Evolutionary conservation across 2,329 filamentous ascomycete species (phyloP), one percentile per base, ranked within the genome.

Genomic region (Xylariaceae sp.): DNA sequence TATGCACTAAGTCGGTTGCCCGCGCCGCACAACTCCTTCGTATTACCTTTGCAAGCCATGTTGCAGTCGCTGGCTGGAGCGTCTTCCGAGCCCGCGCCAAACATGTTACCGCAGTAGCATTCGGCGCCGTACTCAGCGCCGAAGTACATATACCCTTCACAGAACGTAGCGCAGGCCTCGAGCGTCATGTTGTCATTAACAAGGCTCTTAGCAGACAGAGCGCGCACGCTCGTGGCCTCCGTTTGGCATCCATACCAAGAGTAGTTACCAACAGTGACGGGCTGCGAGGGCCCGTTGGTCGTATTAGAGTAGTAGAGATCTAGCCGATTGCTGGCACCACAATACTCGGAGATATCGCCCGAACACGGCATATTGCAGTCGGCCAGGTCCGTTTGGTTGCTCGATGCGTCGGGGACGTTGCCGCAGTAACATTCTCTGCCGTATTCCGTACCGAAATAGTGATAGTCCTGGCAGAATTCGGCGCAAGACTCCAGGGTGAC

Each of bases 401-500:
- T 55, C 7, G 54, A 55, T n/a, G 41, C 42, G 24, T 54, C 58
- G 35, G 41, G 53, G 8, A 13, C 32, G 42, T 72, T 64, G 13
- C 70, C 72, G 43, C 74, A 77, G 64, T 71, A 75, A 63, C 76
- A 77, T 15, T 60, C 57, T 16, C 44, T 23, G 13, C 55, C 55
- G 29, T 44, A 60, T 13, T 60, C 57, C 3, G 55, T 48, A 11
- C 57, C 57, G 50, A 60, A 60, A 16, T 41, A 60, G n/a, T 58
- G 57, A 29, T 53, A 60, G 26, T 53, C 43, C 40, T 58, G 35
- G 51, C 57, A 60, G 45, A 69, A 77, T 6, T 61, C 59, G 11
- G 66, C 62, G 55, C 74, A 77, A 53, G 67, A 67, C 40, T 75
- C 72, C 9, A 76, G 58, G 7, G 75, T 74, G 70, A 76, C 53